A percentile compares a stretch with the other conserved stretches of the same genome.
phyloP scores from a whole-genome alignment of 208 protist genomes.

The Trypanosoma cruzi region DNA sequence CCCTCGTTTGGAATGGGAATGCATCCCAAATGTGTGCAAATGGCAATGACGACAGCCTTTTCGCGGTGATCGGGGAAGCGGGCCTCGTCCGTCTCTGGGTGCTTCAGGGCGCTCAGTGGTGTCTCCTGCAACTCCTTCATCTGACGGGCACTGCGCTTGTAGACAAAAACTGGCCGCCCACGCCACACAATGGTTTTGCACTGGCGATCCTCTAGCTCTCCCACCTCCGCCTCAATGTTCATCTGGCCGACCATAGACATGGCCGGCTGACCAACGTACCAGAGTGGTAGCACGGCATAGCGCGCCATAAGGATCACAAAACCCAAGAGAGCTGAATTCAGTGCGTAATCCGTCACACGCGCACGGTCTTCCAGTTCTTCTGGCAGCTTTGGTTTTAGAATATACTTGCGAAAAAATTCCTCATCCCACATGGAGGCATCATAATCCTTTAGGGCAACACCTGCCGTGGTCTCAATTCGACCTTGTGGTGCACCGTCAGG shows the following conservation, averaged over 20 bases:
- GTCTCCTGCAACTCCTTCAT: conserved; percentile 88
- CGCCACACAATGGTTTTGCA: conserved; percentile 97
- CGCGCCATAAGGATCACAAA: conserved; percentile 85
- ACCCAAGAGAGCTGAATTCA: conserved; percentile 84
- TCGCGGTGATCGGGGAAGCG: conserved; percentile 91
- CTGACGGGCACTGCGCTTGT: conserved; percentile 94
- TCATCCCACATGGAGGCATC: conserved; percentile 90
- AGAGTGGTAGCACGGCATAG: conserved; percentile 82
- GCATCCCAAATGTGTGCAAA: conserved; percentile 99
- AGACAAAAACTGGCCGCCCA: conserved; percentile 99
- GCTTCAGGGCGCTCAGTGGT: conserved; percentile 89
- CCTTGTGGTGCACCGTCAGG: conserved; percentile 71
- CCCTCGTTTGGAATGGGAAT: conserved; percentile 97
- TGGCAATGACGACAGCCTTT: conserved; percentile 96
- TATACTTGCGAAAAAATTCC: conserved; percentile 93
- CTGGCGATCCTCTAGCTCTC: conserved; percentile 87
- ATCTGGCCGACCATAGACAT: conserved; percentile 96
- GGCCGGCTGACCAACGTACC: conserved; percentile 87
- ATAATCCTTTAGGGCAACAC: conserved; percentile 86
- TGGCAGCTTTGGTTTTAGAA: conserved; percentile 87
- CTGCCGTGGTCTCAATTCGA: conserved; percentile 84
- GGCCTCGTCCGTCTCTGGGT: conserved; percentile 95
- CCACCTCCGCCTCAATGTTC: conserved; percentile 97
- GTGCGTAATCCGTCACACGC: conserved; percentile 87
- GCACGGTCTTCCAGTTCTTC: conserved; percentile 81